Evolutionary conservation across 805 yeast species (phyloP), one percentile per base, ranked within the genome.

Genomic region (Candida pini): DNA sequence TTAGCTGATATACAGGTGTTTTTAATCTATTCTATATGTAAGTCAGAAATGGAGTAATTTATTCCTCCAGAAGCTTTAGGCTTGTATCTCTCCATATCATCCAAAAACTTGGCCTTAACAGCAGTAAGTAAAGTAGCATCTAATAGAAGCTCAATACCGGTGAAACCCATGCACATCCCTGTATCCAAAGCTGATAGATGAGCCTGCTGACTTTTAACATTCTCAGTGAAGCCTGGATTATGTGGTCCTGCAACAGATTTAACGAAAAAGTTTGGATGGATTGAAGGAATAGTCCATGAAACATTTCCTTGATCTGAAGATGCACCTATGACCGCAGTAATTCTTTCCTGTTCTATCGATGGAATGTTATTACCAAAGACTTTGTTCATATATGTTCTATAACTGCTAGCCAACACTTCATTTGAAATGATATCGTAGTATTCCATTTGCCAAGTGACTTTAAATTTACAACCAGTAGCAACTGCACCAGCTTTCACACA

Each of bases 391-490:
- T 39, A 39, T 5, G 35, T 20, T 32, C 48, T 39, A 33, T 40
- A 48, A 6, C 30, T 9, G 9, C 39, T 42, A 23, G 43, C 39
- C 47, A 48, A 38, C 6, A 39, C 37, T 26, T 44, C 48, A 30
- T 48, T 48, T 6, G 48, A 37, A 14, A 49, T 31, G 29, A 51
- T 34, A 28, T 51, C 55, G 23, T 33, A 31, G 26, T 49, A 51
- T 2, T 58, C 56, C 36, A 56, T 43, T 9, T 47, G 46, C 36
- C 56, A 60, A 31, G 54, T 57, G 26, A 56, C 49, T 2, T 64
- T 51, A 33, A 48, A 54, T 26, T 33, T 54, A 56, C 53, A 60
- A 40, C 38, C 66, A 50, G 47, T 62, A 47, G 47, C 63, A 34
- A 45, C 22, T 9, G 49, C 43, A 24, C 48, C 53, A 9, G 48